Evolutionary conservation across 2,329 filamentous ascomycete species (phyloP).

Genomic region (Exophiala aquamarina): DNA sequence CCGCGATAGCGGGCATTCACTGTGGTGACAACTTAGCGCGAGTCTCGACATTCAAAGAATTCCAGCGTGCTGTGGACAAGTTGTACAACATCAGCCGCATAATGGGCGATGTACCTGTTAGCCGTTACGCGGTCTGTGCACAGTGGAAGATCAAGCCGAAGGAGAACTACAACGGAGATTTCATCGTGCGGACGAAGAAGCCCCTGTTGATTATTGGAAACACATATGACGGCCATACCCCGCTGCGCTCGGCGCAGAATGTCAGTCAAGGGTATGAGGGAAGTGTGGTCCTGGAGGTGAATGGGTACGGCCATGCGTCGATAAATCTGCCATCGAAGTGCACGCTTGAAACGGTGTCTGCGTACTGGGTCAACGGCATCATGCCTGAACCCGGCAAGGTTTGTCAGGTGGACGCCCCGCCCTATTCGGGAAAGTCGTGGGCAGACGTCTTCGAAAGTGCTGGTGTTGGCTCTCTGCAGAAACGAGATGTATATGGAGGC

Average conservation of each 20-base stretch:
- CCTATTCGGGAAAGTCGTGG: too few relatives aligned
- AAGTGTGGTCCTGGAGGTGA: slow-evolving; percentile 41
- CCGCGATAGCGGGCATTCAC: not conserved
- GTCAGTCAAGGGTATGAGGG: slow-evolving; percentile 27
- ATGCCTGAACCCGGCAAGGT: slow-evolving; percentile 34
- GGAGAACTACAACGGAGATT: slow-evolving; percentile 26
- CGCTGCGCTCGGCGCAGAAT: slow-evolving; percentile 28
- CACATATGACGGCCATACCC: slow-evolving; percentile 28
- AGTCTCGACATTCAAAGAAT: not conserved
- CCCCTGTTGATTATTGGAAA: slow-evolving; percentile 30
- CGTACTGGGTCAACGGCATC: slow-evolving; percentile 36
- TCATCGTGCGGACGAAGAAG: slow-evolving; percentile 23
- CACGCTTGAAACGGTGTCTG: slow-evolving; percentile 27
- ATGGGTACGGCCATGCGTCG: slow-evolving; percentile 27
- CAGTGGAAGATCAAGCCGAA: slow-evolving; percentile 26
- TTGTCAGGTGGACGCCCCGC: too few relatives aligned
- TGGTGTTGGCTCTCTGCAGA: too few relatives aligned
- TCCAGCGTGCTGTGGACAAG: slow-evolving; percentile 30
- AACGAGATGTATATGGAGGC: too few relatives aligned
- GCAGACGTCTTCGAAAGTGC: too few relatives aligned
- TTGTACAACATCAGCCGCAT: slow-evolving; percentile 1
- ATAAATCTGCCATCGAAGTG: slow-evolving; percentile 33
- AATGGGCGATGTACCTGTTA: not conserved
- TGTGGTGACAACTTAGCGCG: slow-evolving; percentile 8
- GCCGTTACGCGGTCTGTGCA: not conserved